Percentiles rank a stretch among this genome's conserved stretches.
phyloP scores from a whole-genome alignment of 2,329 filamentous ascomycete species.

The Colletotrichum aenigma region DNA sequence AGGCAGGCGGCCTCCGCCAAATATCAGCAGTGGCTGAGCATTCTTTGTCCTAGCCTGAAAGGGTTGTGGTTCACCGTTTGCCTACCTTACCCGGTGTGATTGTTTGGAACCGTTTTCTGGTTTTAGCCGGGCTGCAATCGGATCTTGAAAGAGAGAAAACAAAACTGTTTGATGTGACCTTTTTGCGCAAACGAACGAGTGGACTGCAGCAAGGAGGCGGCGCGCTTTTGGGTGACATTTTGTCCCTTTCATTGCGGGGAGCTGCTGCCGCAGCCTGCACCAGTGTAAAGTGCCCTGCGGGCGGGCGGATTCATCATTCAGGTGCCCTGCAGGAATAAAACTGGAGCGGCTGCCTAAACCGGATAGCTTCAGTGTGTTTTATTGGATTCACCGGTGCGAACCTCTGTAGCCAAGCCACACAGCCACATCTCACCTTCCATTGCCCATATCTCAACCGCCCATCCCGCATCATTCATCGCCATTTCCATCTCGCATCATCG shows the following conservation, averaged over 20 bases:
- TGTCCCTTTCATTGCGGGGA: not conserved
- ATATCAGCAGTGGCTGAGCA: not conserved
- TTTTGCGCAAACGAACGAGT: not conserved
- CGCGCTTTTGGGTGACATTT: not conserved
- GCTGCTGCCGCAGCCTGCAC: not conserved
- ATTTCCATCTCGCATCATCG: not conserved
- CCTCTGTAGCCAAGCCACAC: not conserved
- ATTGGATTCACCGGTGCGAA: not conserved
- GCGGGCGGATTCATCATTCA: not conserved
- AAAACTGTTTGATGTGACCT: not conserved
- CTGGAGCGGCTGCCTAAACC: not conserved
- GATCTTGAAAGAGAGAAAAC: not conserved
- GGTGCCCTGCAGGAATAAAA: not conserved
- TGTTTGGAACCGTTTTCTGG: not conserved
- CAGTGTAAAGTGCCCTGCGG: not conserved
- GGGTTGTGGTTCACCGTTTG: not conserved
- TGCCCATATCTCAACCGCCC: not conserved
- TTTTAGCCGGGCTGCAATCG: not conserved
- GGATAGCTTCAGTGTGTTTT: not conserved
- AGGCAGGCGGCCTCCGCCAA: not conserved
- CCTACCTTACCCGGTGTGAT: not conserved
- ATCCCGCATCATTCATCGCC: not conserved
- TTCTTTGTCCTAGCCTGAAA: not conserved
- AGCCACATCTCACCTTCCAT: conserved; percentile 3
- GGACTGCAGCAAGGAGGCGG: not conserved